Conservation (phyloP, 192 early-diverging fungal species). For the Umbelopsis sp. region DNA sequence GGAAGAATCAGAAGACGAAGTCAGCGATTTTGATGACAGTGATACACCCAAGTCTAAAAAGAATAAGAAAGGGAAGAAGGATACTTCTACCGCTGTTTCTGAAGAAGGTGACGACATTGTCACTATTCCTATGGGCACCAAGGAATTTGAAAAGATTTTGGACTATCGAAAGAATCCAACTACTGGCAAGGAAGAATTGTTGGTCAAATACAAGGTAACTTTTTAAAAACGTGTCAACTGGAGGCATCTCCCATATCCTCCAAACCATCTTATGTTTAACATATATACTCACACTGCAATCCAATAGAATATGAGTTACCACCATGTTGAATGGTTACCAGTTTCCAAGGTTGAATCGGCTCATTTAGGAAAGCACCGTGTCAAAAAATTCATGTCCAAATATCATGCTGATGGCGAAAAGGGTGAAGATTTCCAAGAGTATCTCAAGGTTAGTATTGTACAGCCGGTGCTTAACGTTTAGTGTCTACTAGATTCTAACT, state of each 20-base stretch:
- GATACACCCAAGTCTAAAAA: slow-evolving; percentile 9
- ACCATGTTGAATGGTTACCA: slow-evolving; percentile 75
- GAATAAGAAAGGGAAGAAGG: slow-evolving; percentile 22
- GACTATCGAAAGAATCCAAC: slow-evolving; percentile 45
- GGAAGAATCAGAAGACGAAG: slow-evolving; percentile 27
- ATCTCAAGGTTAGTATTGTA: slow-evolving; percentile 50
- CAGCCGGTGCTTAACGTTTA: neutral
- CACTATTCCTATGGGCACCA: slow-evolving; percentile 54
- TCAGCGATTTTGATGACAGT: slow-evolving; percentile 35
- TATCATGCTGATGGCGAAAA: slow-evolving; percentile 52
- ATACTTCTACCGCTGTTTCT: neutral
- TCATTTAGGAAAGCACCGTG: slow-evolving; percentile 66
- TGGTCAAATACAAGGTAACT: slow-evolving; percentile 81
- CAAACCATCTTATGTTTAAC: too few species aligned
- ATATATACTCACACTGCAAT: too few species aligned
- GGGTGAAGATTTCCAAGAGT: slow-evolving; percentile 67
- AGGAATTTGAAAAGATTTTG: slow-evolving; percentile 54
- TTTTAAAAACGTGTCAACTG: neutral
- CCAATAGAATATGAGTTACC: slow-evolving; percentile 62
- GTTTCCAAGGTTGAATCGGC: slow-evolving; percentile 46
- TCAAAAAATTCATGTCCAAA: slow-evolving; percentile 77
- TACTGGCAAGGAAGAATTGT: slow-evolving; percentile 59
- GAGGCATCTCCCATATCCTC: too few species aligned
- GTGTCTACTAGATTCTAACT: neutral
- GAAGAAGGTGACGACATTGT: slow-evolving; percentile 48